These are phyloP conservation scores for Prunus mongolica DNA, from an alignment of 306 rosid species.

Conservation along the genomic window DNA sequence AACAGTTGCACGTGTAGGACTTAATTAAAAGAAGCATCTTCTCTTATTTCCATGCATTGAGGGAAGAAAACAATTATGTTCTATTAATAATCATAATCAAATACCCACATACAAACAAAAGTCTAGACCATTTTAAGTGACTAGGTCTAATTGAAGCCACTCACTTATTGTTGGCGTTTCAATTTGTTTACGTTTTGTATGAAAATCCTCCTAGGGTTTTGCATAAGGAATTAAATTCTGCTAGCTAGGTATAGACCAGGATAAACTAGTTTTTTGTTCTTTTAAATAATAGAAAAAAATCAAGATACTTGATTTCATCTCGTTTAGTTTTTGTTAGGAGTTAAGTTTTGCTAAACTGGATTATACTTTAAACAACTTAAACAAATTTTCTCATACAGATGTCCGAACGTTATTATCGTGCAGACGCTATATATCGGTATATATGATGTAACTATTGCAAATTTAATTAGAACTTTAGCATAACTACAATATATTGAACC, in stretches of 20 bases:
- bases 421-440: too few species aligned
- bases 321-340: neutral
- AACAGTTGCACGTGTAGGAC: neutral
- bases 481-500: too few species aligned
- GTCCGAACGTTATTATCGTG: too few species aligned
- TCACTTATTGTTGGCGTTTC: neutral
- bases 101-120: neutral
- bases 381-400: too few species aligned
- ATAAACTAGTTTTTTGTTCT: neutral
- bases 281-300: neutral
- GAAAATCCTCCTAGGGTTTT: conserved; percentile 3
- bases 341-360: neutral
- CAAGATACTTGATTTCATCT: neutral
- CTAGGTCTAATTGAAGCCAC: neutral
- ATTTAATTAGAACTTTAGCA: too few species aligned
- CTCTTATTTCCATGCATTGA: conserved; percentile 1
- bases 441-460: too few species aligned
- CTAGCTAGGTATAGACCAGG: neutral
- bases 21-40: conserved; percentile 4
- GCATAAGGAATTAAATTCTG: neutral
- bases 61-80: conserved; percentile 2
- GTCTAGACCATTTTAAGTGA: neutral
- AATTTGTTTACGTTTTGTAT: neutral
- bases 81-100: neutral
- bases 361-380: neutral